Evolutionary conservation across 2,329 filamentous ascomycete genomes (phyloP), one percentile per base, ranked within the genome.

Genomic region (Chalaropsis ovoidea): DNA sequence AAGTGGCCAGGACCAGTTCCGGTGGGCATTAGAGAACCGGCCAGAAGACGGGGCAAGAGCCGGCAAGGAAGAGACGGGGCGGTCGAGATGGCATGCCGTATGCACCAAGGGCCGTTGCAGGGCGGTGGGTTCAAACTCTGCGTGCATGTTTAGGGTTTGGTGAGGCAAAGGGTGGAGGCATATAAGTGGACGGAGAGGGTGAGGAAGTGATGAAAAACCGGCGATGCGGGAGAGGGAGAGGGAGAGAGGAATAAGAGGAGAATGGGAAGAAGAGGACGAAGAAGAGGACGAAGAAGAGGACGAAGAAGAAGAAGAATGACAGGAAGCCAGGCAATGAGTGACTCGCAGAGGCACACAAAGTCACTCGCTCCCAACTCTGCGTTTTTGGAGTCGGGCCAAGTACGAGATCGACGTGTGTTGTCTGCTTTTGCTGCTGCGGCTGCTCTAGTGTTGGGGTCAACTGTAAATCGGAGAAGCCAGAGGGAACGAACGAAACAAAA

Each of bases 1-100:
- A 22, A 62, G 31, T n/a, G 56, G 41, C 54, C 54, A 65, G 22
- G 63, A 35, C 52, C 41, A 52, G 42, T 61, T 47, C 8, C 54
- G 56, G 54, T 49, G 45, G 41, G 47, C 54, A 27, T 27, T 5
- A 43, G 27, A 65, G 42, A 47, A 52, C 13, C 15, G 39, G 63
- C n/a, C 41, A 1, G 54, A 39, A 47, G 43, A 31, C n/a, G 54
- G 27, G 15, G 31, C 31, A 58, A 19, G 54, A 58, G 27, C 27
- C 17, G 63, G 19, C 56, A 42, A 39, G 2, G 54, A 58, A 58
- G 54, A 58, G n/a, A 58, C 54, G 2, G 54, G 27, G 27, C 27
- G 54, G 54, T 58, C 54, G 2, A 58, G 31, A 58, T 58, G 54
- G 31, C 54, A 27, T n/a, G 27, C 54, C 17, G 54, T 58, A 58